Base-by-base conservation (phyloP, 2,329 filamentous ascomycete genomes). In the Tolypocladium inflatum region DNA sequence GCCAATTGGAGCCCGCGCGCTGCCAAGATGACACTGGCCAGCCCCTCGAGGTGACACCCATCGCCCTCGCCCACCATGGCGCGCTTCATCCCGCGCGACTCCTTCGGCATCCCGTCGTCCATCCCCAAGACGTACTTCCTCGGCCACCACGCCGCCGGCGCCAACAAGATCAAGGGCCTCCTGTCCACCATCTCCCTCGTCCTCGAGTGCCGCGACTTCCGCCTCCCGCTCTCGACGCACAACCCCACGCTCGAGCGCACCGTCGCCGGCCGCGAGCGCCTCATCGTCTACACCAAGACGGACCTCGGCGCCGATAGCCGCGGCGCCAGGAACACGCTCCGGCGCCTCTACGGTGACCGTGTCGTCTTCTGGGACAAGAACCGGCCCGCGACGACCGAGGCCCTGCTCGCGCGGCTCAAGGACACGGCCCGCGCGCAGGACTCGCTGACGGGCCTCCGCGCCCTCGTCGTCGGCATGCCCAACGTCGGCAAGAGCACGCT, bases 401-500 rank as follows among this genome's bases (percentile, higher is more conserved):
- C 63, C 2, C 69, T 84, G 4, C 68, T 84, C 13, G 62, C 62
- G 21, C 66, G 69, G 38, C 67, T 76, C 21, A 70, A 68, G 42
- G 63, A 69, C 43, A 60, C 67, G 21, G 72, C 73, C 21, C 60
- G 56, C 19, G 62, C 61, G 2, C 63, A 71, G 23, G 71, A 85
- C 64, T 83, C 82, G 26, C 75, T 97, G n/a, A 86, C 89, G 9
- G 92, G 91, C n/a, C 82, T 91, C 64, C 84, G 91, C 54, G 83
- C 91, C 58, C 82, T 99, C 71, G 84, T 97, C 1, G 92, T 97
- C 17, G 94, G 94, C 57, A 97, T 99, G 92, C 94, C 94, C 41
- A 99, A 99, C 69, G 90, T 96, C 0, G 94, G 94, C 41, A 99
- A 99, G 74, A 96, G 90, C 53, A 91, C 92, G 1, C 79, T 99